Evolutionary conservation across 2,329 filamentous ascomycete genomes (phyloP).

Genomic region (Ascochyta viciae-villosae): DNA sequence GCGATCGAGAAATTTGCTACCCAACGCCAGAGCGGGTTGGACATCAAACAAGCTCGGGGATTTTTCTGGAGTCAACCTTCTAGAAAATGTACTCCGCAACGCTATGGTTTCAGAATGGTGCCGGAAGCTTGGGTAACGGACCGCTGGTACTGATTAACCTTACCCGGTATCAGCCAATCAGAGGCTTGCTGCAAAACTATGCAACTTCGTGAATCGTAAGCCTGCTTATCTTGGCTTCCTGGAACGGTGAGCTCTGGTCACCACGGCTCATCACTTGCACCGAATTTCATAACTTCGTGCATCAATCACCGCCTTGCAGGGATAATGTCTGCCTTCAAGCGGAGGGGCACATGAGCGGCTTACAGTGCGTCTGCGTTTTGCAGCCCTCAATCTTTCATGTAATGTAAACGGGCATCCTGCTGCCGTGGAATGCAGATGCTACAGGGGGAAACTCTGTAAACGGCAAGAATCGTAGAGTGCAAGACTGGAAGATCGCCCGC

Average conservation of each 20-base stretch:
- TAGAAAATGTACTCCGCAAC: slow-evolving; percentile 20
- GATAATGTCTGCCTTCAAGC: neutral
- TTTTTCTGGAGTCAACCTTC: slow-evolving; percentile 18
- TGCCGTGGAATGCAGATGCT: slow-evolving; percentile 2
- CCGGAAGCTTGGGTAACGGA: slow-evolving; percentile 20
- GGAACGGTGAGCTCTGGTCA: no score
- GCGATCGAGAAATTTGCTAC: neutral
- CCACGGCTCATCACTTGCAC: neutral
- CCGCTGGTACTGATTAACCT: slow-evolving; percentile 5
- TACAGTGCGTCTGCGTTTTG: neutral
- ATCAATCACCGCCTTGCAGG: neutral
- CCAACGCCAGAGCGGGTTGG: neutral
- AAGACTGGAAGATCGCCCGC: neutral
- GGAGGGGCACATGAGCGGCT: neutral
- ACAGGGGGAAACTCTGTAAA: slow-evolving; percentile 5
- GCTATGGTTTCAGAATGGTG: slow-evolving; percentile 22
- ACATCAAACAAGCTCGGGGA: slow-evolving; percentile 16
- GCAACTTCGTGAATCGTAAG: neutral
- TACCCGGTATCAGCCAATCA: neutral
- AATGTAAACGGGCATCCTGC: slow-evolving; percentile 4
- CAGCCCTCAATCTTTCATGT: neutral
- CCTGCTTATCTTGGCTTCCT: neutral
- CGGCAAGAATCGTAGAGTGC: slow-evolving; percentile 3
- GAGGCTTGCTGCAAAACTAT: neutral
- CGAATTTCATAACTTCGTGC: neutral